Evolutionary conservation across 176 grass and related monocot species (phyloP).

Genomic region (Musa beccarii): DNA sequence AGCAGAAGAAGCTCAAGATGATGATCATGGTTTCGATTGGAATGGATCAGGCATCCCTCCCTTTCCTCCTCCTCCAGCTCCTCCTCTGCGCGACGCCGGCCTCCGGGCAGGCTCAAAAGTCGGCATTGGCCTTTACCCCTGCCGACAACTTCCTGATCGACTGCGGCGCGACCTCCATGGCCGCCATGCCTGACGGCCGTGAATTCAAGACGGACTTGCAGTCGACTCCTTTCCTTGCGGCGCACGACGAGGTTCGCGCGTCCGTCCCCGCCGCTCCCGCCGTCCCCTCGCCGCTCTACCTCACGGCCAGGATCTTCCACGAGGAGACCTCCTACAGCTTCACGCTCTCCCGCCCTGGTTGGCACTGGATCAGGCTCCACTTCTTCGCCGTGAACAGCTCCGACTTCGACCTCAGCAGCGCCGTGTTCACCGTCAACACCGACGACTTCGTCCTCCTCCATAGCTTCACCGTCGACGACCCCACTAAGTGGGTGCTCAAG

Average conservation of each 20-base stretch:
- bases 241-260: conserved; percentile 45
- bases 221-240: conserved; percentile 47
- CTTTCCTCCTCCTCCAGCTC: too few relatives aligned
- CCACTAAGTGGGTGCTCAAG: conserved; percentile 35
- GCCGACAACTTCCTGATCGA: conserved; percentile 73
- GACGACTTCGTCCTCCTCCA: conserved; percentile 68
- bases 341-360: conserved; percentile 41
- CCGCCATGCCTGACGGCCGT: conserved; percentile 34
- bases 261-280: conserved; percentile 29
- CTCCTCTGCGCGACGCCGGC: neutral
- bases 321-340: conserved; percentile 68
- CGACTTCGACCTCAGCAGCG: conserved; percentile 40
- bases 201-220: conserved; percentile 64
- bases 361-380: conserved; percentile 80
- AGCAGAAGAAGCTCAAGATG: too few relatives aligned
- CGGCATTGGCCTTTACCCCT: conserved; percentile 27
- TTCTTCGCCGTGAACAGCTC: conserved; percentile 53
- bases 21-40: too few relatives aligned
- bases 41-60: too few relatives aligned
- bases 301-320: conserved; percentile 54
- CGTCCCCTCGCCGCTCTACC: conserved; percentile 43
- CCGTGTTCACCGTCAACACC: conserved; percentile 57
- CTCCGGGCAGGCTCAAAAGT: neutral
- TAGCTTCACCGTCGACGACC: conserved; percentile 49
- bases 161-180: conserved; percentile 39